phyloP scores from a whole-genome alignment of 306 rosid genomes.

The Mucuna pruriens region DNA sequence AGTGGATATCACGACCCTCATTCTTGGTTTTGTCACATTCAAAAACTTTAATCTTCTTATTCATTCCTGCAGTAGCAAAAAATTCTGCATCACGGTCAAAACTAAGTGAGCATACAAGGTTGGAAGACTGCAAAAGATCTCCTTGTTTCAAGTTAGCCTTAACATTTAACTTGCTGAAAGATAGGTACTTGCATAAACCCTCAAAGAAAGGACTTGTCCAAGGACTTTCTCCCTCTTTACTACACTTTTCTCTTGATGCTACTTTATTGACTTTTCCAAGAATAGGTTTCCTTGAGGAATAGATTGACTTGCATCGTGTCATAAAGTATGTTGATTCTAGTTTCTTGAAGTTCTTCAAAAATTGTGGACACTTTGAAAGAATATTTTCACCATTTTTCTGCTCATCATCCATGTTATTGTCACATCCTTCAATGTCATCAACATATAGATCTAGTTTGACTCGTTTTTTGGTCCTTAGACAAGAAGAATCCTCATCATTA shows the following conservation, averaged over 20 bases:
- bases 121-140: conserved; percentile 85
- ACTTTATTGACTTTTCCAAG: no score
- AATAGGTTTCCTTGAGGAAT: background rate
- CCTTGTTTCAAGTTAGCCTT: conserved; percentile 95
- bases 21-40: conserved; percentile 67
- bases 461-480: conserved; percentile 65
- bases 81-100: conserved; percentile 86
- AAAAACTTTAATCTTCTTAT: conserved; percentile 81
- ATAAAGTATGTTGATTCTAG: conserved; percentile 75
- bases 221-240: conserved; percentile 60
- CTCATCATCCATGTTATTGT: conserved; percentile 53
- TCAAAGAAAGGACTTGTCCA: conserved; percentile 86
- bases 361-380: conserved; percentile 59
- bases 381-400: conserved; percentile 47
- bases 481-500: conserved; percentile 52
- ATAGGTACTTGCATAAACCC: conserved; percentile 81
- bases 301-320: conserved; percentile 60
- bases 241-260: conserved; percentile 53
- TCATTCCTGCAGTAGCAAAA: conserved; percentile 85
- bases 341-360: conserved; percentile 79
- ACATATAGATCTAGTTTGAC: conserved; percentile 48
- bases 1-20: conserved; percentile 80
- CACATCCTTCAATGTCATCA: conserved; percentile 50
- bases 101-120: conserved; percentile 74
- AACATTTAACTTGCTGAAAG: conserved; percentile 70